Evolutionary conservation across 345 rosid genomes (phyloP).

Genomic region (Isatis tinctoria): DNA sequence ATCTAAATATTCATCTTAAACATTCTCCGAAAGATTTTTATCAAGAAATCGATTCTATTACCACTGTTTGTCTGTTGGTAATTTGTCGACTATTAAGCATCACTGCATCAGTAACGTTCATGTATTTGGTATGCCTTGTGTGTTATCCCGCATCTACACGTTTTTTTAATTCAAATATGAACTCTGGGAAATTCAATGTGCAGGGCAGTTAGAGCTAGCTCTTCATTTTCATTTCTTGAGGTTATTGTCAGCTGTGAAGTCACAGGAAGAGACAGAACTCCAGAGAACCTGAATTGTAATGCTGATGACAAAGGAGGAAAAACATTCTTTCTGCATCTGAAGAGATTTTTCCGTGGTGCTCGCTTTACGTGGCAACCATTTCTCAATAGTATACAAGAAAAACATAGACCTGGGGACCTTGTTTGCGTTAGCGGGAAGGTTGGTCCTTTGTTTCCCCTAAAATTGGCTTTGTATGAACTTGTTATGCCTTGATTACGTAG

Average conservation of each 20-base stretch:
- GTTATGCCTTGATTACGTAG: slow-evolving; percentile 1
- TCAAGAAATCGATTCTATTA: background rate
- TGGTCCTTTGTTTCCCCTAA: slow-evolving; percentile 22
- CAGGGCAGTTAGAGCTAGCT: slow-evolving; percentile 77
- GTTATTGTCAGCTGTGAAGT: slow-evolving; percentile 80
- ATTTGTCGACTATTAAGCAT: background rate
- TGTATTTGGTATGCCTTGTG: slow-evolving; percentile 1
- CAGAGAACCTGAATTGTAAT: slow-evolving; percentile 27
- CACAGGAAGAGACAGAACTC: slow-evolving; percentile 32
- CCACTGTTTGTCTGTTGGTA: background rate
- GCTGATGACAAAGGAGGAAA: slow-evolving; percentile 31
- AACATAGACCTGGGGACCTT: slow-evolving; percentile 61
- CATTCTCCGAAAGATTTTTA: background rate
- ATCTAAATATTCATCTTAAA: background rate
- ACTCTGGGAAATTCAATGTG: slow-evolving; percentile 12
- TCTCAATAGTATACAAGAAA: slow-evolving; percentile 58
- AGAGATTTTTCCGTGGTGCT: slow-evolving; percentile 79
- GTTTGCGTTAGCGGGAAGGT: slow-evolving; percentile 93
- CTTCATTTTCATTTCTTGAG: slow-evolving; percentile 71
- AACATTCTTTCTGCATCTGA: slow-evolving; percentile 73
- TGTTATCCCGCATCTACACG: background rate
- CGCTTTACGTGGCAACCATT: slow-evolving; percentile 71
- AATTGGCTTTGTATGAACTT: background rate
- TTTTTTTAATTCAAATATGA: slow-evolving; percentile 2
- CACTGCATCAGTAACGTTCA: background rate